Percentiles rank a stretch among this genome's conserved stretches.
Conservation (phyloP, 805 yeast species). For the Monosporozyma solicola region DNA sequence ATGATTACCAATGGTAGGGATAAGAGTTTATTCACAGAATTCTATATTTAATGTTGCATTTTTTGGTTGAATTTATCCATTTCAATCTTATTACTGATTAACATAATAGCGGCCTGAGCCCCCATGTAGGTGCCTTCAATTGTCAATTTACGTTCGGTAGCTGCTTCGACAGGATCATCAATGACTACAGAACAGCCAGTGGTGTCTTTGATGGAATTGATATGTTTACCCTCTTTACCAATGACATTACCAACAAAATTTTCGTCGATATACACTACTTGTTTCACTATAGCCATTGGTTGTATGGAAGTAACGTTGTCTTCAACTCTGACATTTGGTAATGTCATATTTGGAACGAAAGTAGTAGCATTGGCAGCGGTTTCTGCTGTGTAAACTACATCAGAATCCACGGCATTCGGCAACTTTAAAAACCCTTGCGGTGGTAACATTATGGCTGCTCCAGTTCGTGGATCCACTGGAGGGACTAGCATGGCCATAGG, state of each 20-base stretch:
- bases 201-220: constrained; percentile 63
- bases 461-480: constrained; percentile 1
- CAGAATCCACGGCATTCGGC: not conserved
- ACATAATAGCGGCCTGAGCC: constrained; percentile 61
- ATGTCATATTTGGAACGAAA: constrained; percentile 19
- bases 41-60: constrained; percentile 12
- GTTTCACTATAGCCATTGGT: constrained; percentile 38
- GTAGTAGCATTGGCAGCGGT: constrained; percentile 21
- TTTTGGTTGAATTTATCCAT: constrained; percentile 44
- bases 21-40: not conserved
- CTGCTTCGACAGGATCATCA: constrained; percentile 47
- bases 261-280: constrained; percentile 68
- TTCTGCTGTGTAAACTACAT: constrained; percentile 19
- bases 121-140: constrained; percentile 59
- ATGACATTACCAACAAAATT: constrained; percentile 75
- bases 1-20: not conserved
- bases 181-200: constrained; percentile 72
- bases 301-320: constrained; percentile 13
- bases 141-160: constrained; percentile 52
- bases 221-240: constrained; percentile 78
- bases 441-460: not conserved
- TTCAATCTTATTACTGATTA: constrained; percentile 65
- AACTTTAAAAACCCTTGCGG: not conserved
- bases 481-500: constrained; percentile 9
- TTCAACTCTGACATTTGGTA: constrained; percentile 21